Evolutionary conservation across 768 basidiomycete genomes (phyloP).

Genomic region (Tulasnella sp.): DNA sequence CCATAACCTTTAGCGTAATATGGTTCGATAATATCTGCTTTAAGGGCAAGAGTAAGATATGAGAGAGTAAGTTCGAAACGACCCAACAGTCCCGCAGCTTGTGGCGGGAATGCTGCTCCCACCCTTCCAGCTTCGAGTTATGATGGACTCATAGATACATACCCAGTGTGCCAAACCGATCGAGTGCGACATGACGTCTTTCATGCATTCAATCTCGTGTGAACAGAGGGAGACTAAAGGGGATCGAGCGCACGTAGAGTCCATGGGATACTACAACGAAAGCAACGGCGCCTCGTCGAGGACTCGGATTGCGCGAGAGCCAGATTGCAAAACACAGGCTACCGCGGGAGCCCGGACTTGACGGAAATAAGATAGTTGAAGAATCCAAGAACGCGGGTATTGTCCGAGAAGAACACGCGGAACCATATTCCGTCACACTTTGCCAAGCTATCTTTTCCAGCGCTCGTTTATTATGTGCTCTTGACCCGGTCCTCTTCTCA

Average conservation of each 20-base stretch:
- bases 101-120: too few species aligned
- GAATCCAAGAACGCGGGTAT: not conserved
- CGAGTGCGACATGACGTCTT: too few species aligned
- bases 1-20: too few species aligned
- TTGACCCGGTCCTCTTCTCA: conserved; percentile 5
- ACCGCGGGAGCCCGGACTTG: not conserved
- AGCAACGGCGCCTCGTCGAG: not conserved
- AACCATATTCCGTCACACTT: not conserved
- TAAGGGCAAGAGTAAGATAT: too few species aligned
- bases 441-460: conserved; percentile 5
- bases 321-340: not conserved
- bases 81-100: too few species aligned
- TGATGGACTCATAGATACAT: too few species aligned
- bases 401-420: not conserved
- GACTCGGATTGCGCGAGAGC: not conserved
- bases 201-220: too few species aligned
- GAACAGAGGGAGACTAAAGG: too few species aligned
- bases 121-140: too few species aligned
- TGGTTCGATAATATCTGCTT: too few species aligned
- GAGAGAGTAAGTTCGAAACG: too few species aligned
- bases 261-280: not conserved
- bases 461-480: not conserved
- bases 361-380: not conserved
- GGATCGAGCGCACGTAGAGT: not conserved
- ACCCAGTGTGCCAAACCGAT: too few species aligned